Conservation (phyloP, 73 alveolate genomes). For the Stentor coeruleus region DNA sequence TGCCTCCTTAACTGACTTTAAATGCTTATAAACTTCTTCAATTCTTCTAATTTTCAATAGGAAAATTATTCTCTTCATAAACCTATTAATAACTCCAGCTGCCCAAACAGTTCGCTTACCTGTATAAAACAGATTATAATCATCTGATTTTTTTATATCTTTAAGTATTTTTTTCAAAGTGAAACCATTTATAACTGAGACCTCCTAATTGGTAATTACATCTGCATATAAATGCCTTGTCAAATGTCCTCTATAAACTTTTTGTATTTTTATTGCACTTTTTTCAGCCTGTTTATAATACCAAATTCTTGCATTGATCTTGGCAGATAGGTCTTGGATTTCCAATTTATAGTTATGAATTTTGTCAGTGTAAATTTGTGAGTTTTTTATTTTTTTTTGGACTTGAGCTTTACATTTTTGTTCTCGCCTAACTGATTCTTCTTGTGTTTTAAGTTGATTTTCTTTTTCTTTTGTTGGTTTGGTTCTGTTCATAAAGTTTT, state of each 20-base stretch:
- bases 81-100: background rate
- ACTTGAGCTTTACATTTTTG: too few relatives aligned
- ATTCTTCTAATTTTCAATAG: background rate
- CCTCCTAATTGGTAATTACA: background rate
- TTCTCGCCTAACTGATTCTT: too few relatives aligned
- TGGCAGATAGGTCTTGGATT: background rate
- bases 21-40: background rate
- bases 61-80: background rate
- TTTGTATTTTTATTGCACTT: background rate
- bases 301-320: background rate
- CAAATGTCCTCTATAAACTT: background rate
- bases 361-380: too few relatives aligned
- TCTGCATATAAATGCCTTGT: background rate
- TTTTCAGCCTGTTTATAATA: background rate
- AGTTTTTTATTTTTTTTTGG: too few relatives aligned
- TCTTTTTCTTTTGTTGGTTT: too few relatives aligned
- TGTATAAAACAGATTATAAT: too few relatives aligned
- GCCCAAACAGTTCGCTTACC: background rate
- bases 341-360: background rate
- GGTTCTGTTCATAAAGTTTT: too few relatives aligned
- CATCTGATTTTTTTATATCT: background rate
- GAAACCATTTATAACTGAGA: background rate
- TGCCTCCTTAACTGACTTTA: background rate
- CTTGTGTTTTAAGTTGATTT: too few relatives aligned
- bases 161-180: too few relatives aligned